Percentiles rank a stretch among this genome's conserved stretches.
Conservation (phyloP, 345 rosid species). For the Eucalyptus erythrocorys region DNA sequence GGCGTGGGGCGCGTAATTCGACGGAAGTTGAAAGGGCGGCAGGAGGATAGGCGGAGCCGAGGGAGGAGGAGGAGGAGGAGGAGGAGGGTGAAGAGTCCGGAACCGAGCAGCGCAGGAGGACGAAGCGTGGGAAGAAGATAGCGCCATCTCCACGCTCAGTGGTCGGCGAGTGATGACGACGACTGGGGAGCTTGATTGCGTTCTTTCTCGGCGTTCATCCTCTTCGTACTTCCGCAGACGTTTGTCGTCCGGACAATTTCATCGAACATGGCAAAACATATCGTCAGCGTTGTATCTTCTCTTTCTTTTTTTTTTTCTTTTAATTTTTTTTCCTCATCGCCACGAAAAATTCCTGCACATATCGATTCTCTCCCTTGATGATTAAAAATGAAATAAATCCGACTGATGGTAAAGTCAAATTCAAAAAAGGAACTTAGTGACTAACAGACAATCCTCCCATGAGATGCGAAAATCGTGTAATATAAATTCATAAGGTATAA, state of each 20-base stretch:
- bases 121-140: background rate
- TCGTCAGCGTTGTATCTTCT: background rate
- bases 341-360: background rate
- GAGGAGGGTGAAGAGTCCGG: background rate
- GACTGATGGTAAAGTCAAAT: too few species aligned
- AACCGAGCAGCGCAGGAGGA: background rate
- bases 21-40: background rate
- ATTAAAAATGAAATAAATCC: background rate
- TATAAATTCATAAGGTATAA: fast-evolving
- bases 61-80: background rate
- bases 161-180: background rate
- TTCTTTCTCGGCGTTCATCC: background rate
- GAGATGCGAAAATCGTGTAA: fast-evolving
- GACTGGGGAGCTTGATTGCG: background rate
- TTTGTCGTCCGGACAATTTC: background rate
- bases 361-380: background rate
- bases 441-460: fast-evolving
- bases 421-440: too few species aligned
- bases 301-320: background rate
- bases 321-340: background rate
- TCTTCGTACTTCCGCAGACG: background rate
- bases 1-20: background rate
- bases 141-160: background rate
- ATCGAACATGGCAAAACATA: background rate
- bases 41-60: background rate